Conservation (phyloP, 1,284 basidiomycete species). For the Gymnopus androsaceus region DNA sequence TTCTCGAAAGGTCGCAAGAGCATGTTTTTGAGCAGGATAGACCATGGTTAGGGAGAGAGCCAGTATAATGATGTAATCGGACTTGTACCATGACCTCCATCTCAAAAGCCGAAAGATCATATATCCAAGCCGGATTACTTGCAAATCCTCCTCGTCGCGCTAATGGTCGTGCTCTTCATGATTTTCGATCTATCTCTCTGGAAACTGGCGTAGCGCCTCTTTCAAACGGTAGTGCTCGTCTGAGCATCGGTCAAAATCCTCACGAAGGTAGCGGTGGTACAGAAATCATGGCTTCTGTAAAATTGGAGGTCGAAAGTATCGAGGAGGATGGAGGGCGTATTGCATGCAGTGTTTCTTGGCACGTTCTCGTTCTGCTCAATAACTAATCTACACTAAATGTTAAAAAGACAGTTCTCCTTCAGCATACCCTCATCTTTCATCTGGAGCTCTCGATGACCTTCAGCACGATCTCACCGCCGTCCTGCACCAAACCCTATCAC, state of each 20-base stretch:
- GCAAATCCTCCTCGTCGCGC: slow-evolving; percentile 57
- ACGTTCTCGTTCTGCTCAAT: slow-evolving; percentile 29
- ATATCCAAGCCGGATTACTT: slow-evolving; percentile 64
- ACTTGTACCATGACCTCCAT: slow-evolving; percentile 37
- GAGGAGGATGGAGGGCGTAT: slow-evolving; percentile 57
- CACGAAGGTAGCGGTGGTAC: slow-evolving; percentile 64
- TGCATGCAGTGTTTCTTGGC: slow-evolving; percentile 74
- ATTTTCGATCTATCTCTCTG: slow-evolving; percentile 68
- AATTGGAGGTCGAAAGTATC: slow-evolving; percentile 70
- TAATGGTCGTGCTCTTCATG: slow-evolving; percentile 65
- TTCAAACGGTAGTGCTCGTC: slow-evolving; percentile 76
- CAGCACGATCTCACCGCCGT: slow-evolving; percentile 66
- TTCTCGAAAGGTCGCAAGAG: slow-evolving; percentile 49
- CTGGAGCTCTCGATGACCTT: slow-evolving; percentile 66
- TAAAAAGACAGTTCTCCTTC: slow-evolving; percentile 67
- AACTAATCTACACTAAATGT: slow-evolving; percentile 26
- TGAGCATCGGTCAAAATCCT: slow-evolving; percentile 62
- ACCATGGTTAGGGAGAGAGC: slow-evolving; percentile 26
- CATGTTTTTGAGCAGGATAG: slow-evolving; percentile 48
- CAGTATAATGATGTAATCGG: neutral
- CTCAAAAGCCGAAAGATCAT: slow-evolving; percentile 77
- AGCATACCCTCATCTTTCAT: slow-evolving; percentile 69
- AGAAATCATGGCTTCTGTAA: slow-evolving; percentile 68
- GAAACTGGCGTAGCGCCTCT: slow-evolving; percentile 75
- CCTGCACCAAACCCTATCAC: slow-evolving; percentile 59